These are phyloP conservation scores for Fragaria ananassa DNA, from an alignment of 306 rosid genomes.

Conservation along the genomic window DNA sequence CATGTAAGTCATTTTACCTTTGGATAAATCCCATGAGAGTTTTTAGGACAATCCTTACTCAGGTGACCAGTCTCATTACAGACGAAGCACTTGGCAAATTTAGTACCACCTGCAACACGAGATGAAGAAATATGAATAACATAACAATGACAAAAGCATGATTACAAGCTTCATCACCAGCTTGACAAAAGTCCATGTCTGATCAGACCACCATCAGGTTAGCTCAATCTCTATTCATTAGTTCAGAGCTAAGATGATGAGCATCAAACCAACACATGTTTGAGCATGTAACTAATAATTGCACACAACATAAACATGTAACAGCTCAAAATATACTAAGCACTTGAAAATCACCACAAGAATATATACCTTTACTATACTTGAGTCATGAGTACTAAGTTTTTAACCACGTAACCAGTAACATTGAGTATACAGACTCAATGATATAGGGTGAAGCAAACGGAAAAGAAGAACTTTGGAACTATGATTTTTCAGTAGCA, in stretches of 20 bases:
- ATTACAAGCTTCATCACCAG: background rate
- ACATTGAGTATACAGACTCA: background rate
- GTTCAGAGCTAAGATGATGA: background rate
- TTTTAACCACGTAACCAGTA: background rate
- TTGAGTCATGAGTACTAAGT: background rate
- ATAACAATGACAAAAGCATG: slow-evolving; percentile 2
- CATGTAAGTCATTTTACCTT: slow-evolving; percentile 46
- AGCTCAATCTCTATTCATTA: background rate
- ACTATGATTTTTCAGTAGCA: no score
- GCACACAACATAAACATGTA: background rate
- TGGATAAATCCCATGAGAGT: slow-evolving; percentile 86
- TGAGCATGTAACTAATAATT: no score
- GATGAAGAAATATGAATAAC: slow-evolving; percentile 12
- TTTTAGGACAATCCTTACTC: slow-evolving; percentile 87
- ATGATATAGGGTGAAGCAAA: background rate
- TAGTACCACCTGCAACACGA: slow-evolving; percentile 75
- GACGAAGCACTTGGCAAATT: slow-evolving; percentile 81
- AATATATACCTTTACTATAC: background rate
- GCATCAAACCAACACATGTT: background rate
- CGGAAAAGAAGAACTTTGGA: no score
- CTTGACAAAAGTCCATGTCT: background rate
- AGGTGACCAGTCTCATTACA: slow-evolving; percentile 82
- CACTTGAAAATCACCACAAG: background rate
- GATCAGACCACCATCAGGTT: background rate
- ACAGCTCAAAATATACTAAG: background rate